phyloP scores from a whole-genome alignment of 2,329 filamentous ascomycete genomes.

The Plectosphaerella sp. region DNA sequence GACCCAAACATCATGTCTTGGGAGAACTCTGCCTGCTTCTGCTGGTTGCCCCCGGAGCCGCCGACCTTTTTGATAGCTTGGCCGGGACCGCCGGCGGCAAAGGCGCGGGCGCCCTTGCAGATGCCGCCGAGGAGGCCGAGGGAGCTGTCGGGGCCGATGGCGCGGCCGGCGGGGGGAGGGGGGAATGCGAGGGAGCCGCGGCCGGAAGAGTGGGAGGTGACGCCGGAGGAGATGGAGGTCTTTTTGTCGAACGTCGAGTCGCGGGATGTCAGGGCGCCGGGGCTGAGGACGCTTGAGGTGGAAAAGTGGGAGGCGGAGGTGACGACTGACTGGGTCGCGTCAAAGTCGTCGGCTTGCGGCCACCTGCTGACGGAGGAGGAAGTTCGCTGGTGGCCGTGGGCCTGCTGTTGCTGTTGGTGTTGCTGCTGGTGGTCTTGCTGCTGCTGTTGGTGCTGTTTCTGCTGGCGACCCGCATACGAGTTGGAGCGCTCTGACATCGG shows the following conservation, averaged over 20 bases:
- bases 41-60: slow-evolving; percentile 16
- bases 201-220: background rate
- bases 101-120: slow-evolving; percentile 31
- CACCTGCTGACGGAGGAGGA: background rate
- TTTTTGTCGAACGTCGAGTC: background rate
- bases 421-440: too few species aligned
- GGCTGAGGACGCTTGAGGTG: too few species aligned
- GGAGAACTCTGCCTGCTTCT: slow-evolving; percentile 6
- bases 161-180: slow-evolving; percentile 6
- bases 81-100: slow-evolving; percentile 27
- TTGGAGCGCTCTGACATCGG: too few species aligned
- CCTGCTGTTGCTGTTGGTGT: too few species aligned
- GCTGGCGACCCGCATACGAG: too few species aligned
- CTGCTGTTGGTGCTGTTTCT: too few species aligned
- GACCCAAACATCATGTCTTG: slow-evolving; percentile 11
- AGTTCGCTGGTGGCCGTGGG: background rate
- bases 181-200: background rate
- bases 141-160: slow-evolving; percentile 27
- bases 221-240: background rate
- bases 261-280: background rate
- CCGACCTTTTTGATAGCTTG: slow-evolving; percentile 33
- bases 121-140: slow-evolving; percentile 29
- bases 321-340: background rate
- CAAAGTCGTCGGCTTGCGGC: background rate
- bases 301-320: too few species aligned